Conservation (phyloP, 208 protist genomes). For the Angomonas deanei region DNA sequence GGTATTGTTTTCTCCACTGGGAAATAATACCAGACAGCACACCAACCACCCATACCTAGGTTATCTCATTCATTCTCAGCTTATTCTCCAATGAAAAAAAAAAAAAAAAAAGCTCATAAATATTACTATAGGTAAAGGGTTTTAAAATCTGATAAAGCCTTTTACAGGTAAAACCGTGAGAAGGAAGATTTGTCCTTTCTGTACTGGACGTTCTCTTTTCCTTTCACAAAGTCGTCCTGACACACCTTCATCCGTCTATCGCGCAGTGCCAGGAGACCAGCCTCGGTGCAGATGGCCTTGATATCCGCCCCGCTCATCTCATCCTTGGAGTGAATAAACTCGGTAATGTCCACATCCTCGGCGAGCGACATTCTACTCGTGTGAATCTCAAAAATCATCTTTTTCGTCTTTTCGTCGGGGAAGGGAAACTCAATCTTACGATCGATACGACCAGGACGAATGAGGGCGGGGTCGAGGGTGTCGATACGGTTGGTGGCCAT, state of each 20-base stretch:
- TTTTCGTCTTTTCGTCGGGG: constrained; percentile 98
- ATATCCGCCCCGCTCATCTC: constrained; percentile 99
- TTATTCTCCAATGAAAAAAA: too few species aligned
- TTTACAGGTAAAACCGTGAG: constrained; percentile 97
- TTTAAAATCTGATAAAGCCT: constrained; percentile 1
- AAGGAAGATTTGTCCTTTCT: constrained; percentile 97
- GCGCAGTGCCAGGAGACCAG: constrained; percentile 98
- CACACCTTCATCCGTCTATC: constrained; percentile 99
- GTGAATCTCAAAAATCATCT: constrained; percentile 99
- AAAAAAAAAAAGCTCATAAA: neutral
- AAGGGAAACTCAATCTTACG: constrained; percentile 99
- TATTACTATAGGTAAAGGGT: neutral
- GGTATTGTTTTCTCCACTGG: too few species aligned
- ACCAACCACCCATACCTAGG: too few species aligned
- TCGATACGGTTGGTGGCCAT: constrained; percentile 99
- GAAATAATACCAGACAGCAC: too few species aligned
- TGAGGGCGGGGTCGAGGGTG: constrained; percentile 99
- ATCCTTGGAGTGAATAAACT: constrained; percentile 99
- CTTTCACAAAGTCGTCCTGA: constrained; percentile 98
- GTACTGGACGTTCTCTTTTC: constrained; percentile 99
- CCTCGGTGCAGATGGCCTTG: constrained; percentile 99
- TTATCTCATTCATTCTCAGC: too few species aligned
- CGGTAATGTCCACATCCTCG: constrained; percentile 98
- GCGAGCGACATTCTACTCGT: constrained; percentile 98
- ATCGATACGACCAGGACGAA: constrained; percentile 99